A percentile compares a stretch with the other conserved stretches of the same genome.
phyloP scores from a whole-genome alignment of 1,284 basidiomycete genomes.

The Pholiota adiposa region DNA sequence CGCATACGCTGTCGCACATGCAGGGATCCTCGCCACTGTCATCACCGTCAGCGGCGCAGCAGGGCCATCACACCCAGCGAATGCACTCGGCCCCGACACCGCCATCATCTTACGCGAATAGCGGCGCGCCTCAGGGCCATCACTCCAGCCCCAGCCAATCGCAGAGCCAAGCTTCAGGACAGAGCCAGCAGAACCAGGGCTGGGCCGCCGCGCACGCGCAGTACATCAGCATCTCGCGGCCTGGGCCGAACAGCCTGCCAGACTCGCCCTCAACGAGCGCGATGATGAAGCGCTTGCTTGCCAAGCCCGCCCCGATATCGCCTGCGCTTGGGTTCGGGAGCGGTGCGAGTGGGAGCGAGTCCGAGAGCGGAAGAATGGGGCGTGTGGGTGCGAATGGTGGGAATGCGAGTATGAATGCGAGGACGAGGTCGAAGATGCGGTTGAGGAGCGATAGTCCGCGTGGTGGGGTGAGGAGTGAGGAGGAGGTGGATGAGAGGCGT shows the following conservation, averaged over 20 bases:
- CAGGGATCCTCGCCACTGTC: background rate
- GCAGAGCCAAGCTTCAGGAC: background rate
- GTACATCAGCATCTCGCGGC: background rate
- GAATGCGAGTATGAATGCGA: slow-evolving; percentile 16
- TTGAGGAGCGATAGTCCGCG: background rate
- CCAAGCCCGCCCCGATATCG: slow-evolving; percentile 19
- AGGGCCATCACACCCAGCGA: background rate
- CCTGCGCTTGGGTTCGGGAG: background rate
- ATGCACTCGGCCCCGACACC: background rate
- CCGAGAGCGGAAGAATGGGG: slow-evolving; percentile 9
- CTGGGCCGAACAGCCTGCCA: background rate
- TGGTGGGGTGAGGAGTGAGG: background rate
- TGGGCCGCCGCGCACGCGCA: slow-evolving; percentile 6
- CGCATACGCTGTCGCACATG: background rate
- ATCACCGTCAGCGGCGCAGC: background rate
- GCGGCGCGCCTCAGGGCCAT: background rate
- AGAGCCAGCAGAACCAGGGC: background rate
- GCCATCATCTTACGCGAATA: background rate
- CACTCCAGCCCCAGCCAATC: background rate
- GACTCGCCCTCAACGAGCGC: slow-evolving; percentile 20
- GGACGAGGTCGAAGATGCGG: background rate
- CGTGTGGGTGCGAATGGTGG: background rate
- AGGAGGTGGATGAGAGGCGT: background rate
- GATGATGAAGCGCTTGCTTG: slow-evolving; percentile 23
- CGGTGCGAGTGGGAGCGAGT: slow-evolving; percentile 19